phyloP scores from a whole-genome alignment of 805 yeast genomes.

The Zygosaccharomyces bisporus region DNA sequence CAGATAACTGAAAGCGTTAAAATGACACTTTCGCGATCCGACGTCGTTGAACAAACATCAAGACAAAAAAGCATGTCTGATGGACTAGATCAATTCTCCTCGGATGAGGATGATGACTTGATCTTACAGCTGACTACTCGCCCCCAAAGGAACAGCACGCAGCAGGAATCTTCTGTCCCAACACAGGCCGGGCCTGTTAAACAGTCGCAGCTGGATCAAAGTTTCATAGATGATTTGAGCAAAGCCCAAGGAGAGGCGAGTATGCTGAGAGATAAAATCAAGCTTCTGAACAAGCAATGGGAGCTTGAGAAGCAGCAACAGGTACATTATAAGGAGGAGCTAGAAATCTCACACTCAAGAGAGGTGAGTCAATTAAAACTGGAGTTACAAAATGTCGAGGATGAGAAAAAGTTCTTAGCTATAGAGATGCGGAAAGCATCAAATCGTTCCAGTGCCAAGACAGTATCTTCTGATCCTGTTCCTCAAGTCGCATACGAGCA shows the following conservation, averaged over 20 bases:
- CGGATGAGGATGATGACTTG: constrained; percentile 39
- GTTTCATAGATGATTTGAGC: constrained; percentile 34
- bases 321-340: constrained; percentile 26
- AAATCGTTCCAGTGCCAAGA: constrained; percentile 16
- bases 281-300: constrained; percentile 42
- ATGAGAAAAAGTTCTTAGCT: constrained; percentile 52
- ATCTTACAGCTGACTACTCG: constrained; percentile 47
- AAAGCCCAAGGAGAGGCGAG: constrained; percentile 78
- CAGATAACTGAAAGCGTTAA: neutral
- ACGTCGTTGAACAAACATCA: neutral
- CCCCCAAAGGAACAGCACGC: constrained; percentile 31
- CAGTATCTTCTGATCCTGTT: constrained; percentile 1
- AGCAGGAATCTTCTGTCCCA: neutral
- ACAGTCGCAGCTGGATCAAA: neutral
- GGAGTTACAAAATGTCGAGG: constrained; percentile 44
- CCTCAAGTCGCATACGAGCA: constrained; percentile 9
- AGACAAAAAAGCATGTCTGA: constrained; percentile 3
- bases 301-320: constrained; percentile 38
- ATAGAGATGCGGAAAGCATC: constrained; percentile 42
- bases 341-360: constrained; percentile 22
- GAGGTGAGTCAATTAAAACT: constrained; percentile 42
- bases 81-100: constrained; percentile 3
- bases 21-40: neutral
- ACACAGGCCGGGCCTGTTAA: neutral
- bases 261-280: constrained; percentile 63